Percentiles rank a stretch among this genome's conserved stretches.
Conservation (phyloP, 208 protist genomes). For the Trypanosoma caninum region DNA sequence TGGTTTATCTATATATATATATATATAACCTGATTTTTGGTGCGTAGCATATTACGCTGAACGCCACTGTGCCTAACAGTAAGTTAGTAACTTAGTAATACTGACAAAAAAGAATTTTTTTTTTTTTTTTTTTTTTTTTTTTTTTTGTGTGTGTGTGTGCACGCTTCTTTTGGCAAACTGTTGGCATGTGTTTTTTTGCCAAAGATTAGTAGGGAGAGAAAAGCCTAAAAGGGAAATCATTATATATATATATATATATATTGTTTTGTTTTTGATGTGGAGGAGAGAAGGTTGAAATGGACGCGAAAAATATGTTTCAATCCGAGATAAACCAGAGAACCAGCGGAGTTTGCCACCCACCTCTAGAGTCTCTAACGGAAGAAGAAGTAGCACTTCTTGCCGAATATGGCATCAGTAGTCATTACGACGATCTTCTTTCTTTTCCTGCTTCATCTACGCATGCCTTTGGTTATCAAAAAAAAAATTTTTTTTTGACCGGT, state of each 20-base stretch:
- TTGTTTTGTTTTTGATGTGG: too few species aligned
- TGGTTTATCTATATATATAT: too few species aligned
- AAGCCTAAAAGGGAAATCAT: too few species aligned
- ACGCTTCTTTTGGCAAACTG: too few species aligned
- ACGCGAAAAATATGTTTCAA: conserved; percentile 1
- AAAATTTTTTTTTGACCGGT: conserved; percentile 75
- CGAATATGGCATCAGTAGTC: conserved; percentile 60
- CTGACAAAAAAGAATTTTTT: background rate
- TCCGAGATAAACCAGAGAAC: too few species aligned
- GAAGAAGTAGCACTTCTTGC: conserved; percentile 69
- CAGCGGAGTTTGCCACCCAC: too few species aligned
- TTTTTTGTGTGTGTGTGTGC: background rate
- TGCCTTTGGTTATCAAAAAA: conserved; percentile 51
- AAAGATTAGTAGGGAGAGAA: too few species aligned
- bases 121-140: background rate
- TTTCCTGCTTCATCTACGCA: conserved; percentile 53
- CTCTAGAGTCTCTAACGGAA: conserved; percentile 24
- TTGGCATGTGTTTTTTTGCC: too few species aligned
- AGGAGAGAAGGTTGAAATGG: background rate
- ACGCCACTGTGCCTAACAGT: too few species aligned
- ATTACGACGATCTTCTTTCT: conserved; percentile 48
- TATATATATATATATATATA: background rate
- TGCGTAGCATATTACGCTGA: too few species aligned
- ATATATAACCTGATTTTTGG: too few species aligned
- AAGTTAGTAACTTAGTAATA: too few species aligned